phyloP scores from a whole-genome alignment of 1,284 basidiomycete genomes.

The Phellopilus nigrolimitatus region DNA sequence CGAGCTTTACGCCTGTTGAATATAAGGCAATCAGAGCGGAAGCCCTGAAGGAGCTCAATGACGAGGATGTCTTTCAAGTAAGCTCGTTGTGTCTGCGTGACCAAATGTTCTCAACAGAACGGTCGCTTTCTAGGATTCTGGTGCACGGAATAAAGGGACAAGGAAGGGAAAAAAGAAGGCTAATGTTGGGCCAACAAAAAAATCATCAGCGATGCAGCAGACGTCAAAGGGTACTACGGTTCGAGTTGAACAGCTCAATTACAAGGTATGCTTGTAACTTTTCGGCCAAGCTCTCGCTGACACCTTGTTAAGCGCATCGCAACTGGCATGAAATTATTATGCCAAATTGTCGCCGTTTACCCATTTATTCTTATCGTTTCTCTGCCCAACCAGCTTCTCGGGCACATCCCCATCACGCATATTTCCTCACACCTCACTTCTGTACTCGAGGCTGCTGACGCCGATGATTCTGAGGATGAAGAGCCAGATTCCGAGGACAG shows the following conservation, averaged over 20 bases:
- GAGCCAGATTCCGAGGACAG: slow-evolving; percentile 40
- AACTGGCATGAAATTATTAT: slow-evolving; percentile 83
- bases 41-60: slow-evolving; percentile 79
- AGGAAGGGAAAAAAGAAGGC: slow-evolving; percentile 24
- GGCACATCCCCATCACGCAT: slow-evolving; percentile 93
- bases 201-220: slow-evolving; percentile 14
- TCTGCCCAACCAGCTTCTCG: slow-evolving; percentile 92
- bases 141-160: slow-evolving; percentile 27
- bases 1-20: slow-evolving; percentile 84
- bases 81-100: too few species aligned
- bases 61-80: slow-evolving; percentile 68
- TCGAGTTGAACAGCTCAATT: slow-evolving; percentile 90
- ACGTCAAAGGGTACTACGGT: slow-evolving; percentile 37
- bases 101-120: too few species aligned
- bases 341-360: slow-evolving; percentile 82
- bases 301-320: slow-evolving; percentile 58
- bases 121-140: too few species aligned
- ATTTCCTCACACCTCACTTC: slow-evolving; percentile 83
- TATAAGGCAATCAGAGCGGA: slow-evolving; percentile 84
- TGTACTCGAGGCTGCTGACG: slow-evolving; percentile 58
- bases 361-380: slow-evolving; percentile 91
- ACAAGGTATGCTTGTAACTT: slow-evolving; percentile 58
- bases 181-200: slow-evolving; percentile 14
- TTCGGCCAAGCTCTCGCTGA: not conserved
- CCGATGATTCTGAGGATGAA: slow-evolving; percentile 37